Conservation (phyloP, 2,329 filamentous ascomycete genomes). For the Leptographium galeiforme region DNA sequence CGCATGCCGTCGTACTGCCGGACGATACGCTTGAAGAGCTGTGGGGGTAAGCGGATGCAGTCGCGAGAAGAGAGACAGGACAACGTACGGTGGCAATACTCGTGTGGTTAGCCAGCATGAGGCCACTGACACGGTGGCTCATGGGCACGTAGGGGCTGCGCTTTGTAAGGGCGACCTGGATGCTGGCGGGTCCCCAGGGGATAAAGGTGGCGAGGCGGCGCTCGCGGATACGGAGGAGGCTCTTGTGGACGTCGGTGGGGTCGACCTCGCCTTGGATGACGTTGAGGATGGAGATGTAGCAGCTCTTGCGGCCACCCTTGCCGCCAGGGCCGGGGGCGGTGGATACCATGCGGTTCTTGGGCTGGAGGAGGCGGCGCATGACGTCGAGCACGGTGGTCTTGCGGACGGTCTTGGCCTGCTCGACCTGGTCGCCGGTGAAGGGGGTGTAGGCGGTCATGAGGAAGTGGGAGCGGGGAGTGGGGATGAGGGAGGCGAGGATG, state of each 20-base stretch:
- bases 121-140: constrained; percentile 82
- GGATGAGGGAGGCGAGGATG: constrained; percentile 90
- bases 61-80: not conserved
- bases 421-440: constrained; percentile 90
- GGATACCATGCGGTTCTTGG: constrained; percentile 98
- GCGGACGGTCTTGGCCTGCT: constrained; percentile 92
- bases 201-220: constrained; percentile 91
- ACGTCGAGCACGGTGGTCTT: constrained; percentile 97
- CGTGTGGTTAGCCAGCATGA: constrained; percentile 97
- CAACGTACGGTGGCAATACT: constrained; percentile 68
- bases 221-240: constrained; percentile 86
- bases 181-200: constrained; percentile 94
- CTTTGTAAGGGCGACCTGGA: constrained; percentile 93
- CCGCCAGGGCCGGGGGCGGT: constrained; percentile 55
- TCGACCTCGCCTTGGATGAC: constrained; percentile 98
- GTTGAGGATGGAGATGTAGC: constrained; percentile 97
- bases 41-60: not conserved
- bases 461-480: constrained; percentile 94
- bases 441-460: constrained; percentile 97
- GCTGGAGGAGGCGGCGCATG: constrained; percentile 88
- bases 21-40: constrained; percentile 87
- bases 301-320: constrained; percentile 62
- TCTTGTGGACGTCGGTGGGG: constrained; percentile 97
- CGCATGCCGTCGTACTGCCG: constrained; percentile 86
- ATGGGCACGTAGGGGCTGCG: constrained; percentile 92